Evolutionary conservation across 225 moss, liverwort and hornwort genomes (phyloP), one percentile per base, ranked within the genome.

Genomic region (Rhytidiadelphus loreus): DNA sequence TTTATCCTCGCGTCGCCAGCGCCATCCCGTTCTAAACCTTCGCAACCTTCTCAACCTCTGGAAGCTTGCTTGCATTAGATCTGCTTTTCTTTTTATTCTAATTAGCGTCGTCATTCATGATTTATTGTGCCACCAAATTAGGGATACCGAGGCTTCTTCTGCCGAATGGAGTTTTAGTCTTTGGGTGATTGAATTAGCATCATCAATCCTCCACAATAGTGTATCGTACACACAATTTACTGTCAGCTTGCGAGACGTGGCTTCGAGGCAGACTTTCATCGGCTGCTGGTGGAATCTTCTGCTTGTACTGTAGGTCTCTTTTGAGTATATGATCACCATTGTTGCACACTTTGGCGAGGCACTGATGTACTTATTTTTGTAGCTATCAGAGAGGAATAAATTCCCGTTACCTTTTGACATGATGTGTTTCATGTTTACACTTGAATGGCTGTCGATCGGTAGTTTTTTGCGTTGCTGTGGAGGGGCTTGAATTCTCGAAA

Each of bases 1-100:
- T 95, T 30, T 94, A 93, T 63, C 94, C 93, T 43, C 88, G 89
- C 37, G 91, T 95, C 35, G 69, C 92, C 14, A 91, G 90, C 39
- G 78, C 91, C 46, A 64, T 95, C 55, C 95, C 95, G 3, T 91
- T 96, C 88, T 95, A 68, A 66, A 28, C 39, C n/a, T 15, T 43
- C 29, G 7, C 24, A 60, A 29, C 35, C 11, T 32, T 50, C 84
- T 5, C 16, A 69, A 52, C 32, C 41, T 44, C 41, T 83, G 14
- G 82, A 75, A 70, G 77, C 50, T 52, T 61, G 29, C 22, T 35
- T 52, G 29, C 41, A 20, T 19, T 60, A 35, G n/a, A 35, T 46
- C 7, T 71, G 13, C 16, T 17, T 35, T 39, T 8, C 14, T 16
- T n/a, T 39, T 11, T 9, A 8, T n/a, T 83, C 55, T 9, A 28